Conservation (phyloP, 1,139 yeast species). For the Candida sanyaensis region DNA sequence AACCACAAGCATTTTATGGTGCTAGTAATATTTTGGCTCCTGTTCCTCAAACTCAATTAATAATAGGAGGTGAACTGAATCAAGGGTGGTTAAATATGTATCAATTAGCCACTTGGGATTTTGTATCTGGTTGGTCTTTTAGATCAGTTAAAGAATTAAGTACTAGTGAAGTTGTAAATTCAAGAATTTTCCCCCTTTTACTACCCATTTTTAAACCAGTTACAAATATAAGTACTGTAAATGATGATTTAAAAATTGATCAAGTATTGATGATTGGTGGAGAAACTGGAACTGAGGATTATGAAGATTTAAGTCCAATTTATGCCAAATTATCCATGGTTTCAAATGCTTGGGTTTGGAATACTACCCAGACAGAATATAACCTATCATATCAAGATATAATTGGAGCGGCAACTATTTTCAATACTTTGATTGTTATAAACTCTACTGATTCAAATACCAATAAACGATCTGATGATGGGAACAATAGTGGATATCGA, state of each 20-base stretch:
- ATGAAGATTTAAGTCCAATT: slow-evolving; percentile 20
- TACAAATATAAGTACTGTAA: slow-evolving; percentile 18
- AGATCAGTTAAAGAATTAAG: slow-evolving; percentile 19
- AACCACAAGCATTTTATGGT: slow-evolving; percentile 47
- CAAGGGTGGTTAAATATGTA: slow-evolving; percentile 48
- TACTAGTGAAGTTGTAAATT: slow-evolving; percentile 20
- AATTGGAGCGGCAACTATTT: slow-evolving; percentile 46
- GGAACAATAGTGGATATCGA: slow-evolving; percentile 22
- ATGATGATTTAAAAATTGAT: slow-evolving; percentile 22
- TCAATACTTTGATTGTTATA: slow-evolving; percentile 40
- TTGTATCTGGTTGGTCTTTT: slow-evolving; percentile 46
- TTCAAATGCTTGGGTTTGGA: slow-evolving; percentile 38
- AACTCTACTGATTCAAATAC: slow-evolving; percentile 22
- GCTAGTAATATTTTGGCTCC: slow-evolving; percentile 45
- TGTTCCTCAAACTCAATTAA: slow-evolving; percentile 36
- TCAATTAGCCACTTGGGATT: slow-evolving; percentile 50
- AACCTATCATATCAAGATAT: slow-evolving; percentile 21
- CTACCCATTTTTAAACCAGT: slow-evolving; percentile 39
- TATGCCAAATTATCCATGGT: slow-evolving; percentile 26
- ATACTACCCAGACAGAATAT: slow-evolving; percentile 14
- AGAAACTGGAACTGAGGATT: slow-evolving; percentile 14
- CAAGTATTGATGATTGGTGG: slow-evolving; percentile 44
- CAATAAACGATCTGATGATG: slow-evolving; percentile 15
- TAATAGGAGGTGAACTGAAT: slow-evolving; percentile 43
- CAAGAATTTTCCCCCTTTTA: slow-evolving; percentile 31